Evolutionary conservation across 345 rosid genomes (phyloP).

Genomic region (Lepidium aucheri): DNA sequence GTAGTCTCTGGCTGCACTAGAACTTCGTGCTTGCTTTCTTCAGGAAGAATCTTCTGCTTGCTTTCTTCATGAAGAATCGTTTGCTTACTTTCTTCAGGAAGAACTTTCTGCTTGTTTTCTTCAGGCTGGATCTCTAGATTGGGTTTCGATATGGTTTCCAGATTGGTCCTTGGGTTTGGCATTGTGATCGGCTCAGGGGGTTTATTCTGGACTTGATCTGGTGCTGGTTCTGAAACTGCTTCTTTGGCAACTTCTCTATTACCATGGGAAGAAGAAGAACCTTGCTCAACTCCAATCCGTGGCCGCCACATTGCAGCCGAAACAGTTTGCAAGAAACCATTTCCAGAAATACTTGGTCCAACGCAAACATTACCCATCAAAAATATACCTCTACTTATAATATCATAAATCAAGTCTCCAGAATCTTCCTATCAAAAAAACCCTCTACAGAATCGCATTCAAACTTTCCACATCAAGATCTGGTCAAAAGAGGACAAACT

Average conservation of each 20-base stretch:
- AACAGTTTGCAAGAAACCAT: conserved; percentile 67
- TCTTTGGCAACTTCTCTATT: conserved; percentile 32
- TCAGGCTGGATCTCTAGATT: conserved; percentile 2
- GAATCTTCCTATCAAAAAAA: neutral
- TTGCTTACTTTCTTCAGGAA: neutral
- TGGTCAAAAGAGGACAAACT: conserved; percentile 1
- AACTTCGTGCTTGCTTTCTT: conserved; percentile 13
- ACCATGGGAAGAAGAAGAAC: conserved; percentile 32
- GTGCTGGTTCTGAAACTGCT: conserved; percentile 30
- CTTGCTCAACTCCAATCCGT: conserved; percentile 41
- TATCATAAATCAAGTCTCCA: conserved; percentile 15
- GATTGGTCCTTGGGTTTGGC: conserved; percentile 28
- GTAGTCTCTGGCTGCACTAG: conserved; percentile 26
- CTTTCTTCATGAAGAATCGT: conserved; percentile 22
- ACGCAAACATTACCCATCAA: conserved; percentile 81
- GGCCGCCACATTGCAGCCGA: conserved; percentile 74
- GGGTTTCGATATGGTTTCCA: conserved; percentile 22
- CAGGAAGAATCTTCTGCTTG: conserved; percentile 21
- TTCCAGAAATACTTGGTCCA: conserved; percentile 63
- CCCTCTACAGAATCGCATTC: conserved; percentile 13
- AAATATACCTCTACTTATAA: neutral
- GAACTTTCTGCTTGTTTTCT: neutral
- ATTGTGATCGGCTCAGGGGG: conserved; percentile 65
- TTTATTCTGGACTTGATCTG: conserved; percentile 46
- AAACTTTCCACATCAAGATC: conserved; percentile 37